Percentiles rank a stretch among this genome's conserved stretches.
phyloP scores from a whole-genome alignment of 1,284 basidiomycete species.

The Cryptococcus floricola region DNA sequence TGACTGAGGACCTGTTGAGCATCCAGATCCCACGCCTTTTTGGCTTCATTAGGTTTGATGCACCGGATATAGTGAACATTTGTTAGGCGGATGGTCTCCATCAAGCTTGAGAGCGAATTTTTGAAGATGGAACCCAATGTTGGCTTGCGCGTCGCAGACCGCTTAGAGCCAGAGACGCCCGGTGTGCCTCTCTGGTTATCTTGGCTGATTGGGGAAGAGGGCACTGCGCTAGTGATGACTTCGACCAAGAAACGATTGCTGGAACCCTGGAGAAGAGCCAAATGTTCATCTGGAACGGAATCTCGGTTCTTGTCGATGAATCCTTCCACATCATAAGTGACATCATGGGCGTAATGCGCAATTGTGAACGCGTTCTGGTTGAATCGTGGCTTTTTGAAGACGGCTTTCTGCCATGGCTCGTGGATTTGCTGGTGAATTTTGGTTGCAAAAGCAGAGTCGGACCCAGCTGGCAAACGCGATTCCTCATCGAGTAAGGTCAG shows the following conservation, averaged over 20 bases:
- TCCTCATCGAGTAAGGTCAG: constrained; percentile 95
- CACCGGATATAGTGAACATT: constrained; percentile 99
- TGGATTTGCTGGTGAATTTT: constrained; percentile 85
- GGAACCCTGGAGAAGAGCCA: constrained; percentile 76
- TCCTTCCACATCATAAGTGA: constrained; percentile 98
- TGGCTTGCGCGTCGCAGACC: constrained; percentile 75
- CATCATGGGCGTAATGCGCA: constrained; percentile 95
- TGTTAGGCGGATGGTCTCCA: constrained; percentile 96
- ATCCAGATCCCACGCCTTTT: constrained; percentile 94
- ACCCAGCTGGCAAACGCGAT: constrained; percentile 91
- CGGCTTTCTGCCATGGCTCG: constrained; percentile 78
- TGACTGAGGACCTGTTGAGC: constrained; percentile 95
- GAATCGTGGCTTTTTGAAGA: constrained; percentile 98
- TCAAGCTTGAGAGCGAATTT: constrained; percentile 84
- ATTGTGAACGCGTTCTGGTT: constrained; percentile 97
- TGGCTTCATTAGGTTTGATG: constrained; percentile 98
- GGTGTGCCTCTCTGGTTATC: constrained; percentile 20
- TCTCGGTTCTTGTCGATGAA: constrained; percentile 99
- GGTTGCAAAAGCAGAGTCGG: constrained; percentile 87
- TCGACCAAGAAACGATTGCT: constrained; percentile 92
- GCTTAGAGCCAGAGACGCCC: constrained; percentile 25
- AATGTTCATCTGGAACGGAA: constrained; percentile 97
- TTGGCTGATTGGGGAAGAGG: constrained; percentile 46
- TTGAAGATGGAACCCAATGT: constrained; percentile 99
- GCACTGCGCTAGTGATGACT: constrained; percentile 83